phyloP scores from a whole-genome alignment of 2,329 filamentous ascomycete genomes.

The Fusarium chaquense region DNA sequence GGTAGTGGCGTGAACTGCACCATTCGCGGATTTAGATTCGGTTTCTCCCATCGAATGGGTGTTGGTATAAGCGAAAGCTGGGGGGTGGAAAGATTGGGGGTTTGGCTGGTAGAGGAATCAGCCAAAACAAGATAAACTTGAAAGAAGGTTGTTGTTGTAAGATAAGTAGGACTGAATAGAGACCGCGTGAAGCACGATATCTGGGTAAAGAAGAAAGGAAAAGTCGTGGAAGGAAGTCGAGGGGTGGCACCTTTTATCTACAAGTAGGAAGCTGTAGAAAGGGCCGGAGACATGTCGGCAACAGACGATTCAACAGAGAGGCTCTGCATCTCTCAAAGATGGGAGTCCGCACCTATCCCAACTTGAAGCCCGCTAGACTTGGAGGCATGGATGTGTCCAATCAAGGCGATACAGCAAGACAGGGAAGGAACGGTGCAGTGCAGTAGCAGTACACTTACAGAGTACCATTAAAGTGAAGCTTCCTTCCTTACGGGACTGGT shows the following conservation, averaged over 20 bases:
- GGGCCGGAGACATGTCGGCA: conserved; percentile 26
- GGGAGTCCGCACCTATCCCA: conserved; percentile 34
- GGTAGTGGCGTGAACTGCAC: conserved; percentile 56
- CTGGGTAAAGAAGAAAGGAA: conserved; percentile 35
- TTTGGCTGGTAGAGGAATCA: conserved; percentile 26
- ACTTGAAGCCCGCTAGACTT: conserved; percentile 6
- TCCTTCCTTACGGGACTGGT: conserved; percentile 4
- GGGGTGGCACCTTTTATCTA: conserved; percentile 42
- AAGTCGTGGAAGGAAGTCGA: conserved; percentile 15
- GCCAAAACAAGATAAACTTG: conserved; percentile 21
- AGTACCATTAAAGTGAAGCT: conserved; percentile 29
- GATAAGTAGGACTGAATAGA: conserved; percentile 18
- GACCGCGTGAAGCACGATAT: conserved; percentile 40
- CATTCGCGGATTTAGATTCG: conserved; percentile 55
- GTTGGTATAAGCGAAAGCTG: conserved; percentile 46
- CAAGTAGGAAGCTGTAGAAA: conserved; percentile 19
- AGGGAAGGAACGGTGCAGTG: not conserved
- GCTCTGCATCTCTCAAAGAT: conserved; percentile 10
- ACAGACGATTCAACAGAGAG: conserved; percentile 15
- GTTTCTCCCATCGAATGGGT: conserved; percentile 59
- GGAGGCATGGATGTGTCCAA: conserved; percentile 3
- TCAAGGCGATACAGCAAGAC: conserved; percentile 4
- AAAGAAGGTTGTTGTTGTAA: conserved; percentile 4
- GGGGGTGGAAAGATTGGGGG: conserved; percentile 9
- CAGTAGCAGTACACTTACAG: not conserved